Base-by-base conservation (phyloP, 768 basidiomycete genomes). In the Naematelia encephala region DNA sequence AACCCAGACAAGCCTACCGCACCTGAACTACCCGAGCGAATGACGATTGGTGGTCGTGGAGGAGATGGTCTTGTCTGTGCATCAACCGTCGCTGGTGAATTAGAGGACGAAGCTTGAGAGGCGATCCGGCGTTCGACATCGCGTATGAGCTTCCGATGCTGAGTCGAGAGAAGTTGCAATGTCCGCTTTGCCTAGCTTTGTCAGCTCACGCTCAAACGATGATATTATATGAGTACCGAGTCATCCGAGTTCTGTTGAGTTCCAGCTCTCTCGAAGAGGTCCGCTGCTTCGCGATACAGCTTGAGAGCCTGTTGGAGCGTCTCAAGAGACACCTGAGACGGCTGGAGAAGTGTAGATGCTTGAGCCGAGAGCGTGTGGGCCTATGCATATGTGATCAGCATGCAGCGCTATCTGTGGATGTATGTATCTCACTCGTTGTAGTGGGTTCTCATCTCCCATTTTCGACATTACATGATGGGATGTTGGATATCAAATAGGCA, bases 81-180 rank as follows among this genome's bases (percentile, higher is more conserved):
- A 16, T 16, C 16, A 16, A 8, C 34, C 34, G 34, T 16, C 8
- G 34, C 34, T 39, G 8, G 34, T 8, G 34, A 39, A 16, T 8
- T 39, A 39, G 34, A 39, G 16, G 34, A 39, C 8, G 34, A 39
- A 39, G 34, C 34, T 16, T 39, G 34, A 39, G 34, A 23, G 5
- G 54, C 25, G 12, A 71, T 66, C 28, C 73, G 56, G 27, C 75
- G 42, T 47, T 71, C 68, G 11, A 74, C 51, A 56, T 74, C 73
- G 22, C 57, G 54, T 12, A 67, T 63, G n/a, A 73, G 59, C 49
- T 70, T 74, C 16, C 64, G 58, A 57, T 77, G 72, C 55, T 77
- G 75, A 10, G 61, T 57, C 3, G 59, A 56, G 25, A 77, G 59
- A 14, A 77, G 57, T 28, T 65, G 60, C 3, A 77, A 60, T 1